These are phyloP conservation scores for Cutaneotrichosporon curvatum DNA, from an alignment of 1,284 basidiomycete species.

Conservation along the genomic window DNA sequence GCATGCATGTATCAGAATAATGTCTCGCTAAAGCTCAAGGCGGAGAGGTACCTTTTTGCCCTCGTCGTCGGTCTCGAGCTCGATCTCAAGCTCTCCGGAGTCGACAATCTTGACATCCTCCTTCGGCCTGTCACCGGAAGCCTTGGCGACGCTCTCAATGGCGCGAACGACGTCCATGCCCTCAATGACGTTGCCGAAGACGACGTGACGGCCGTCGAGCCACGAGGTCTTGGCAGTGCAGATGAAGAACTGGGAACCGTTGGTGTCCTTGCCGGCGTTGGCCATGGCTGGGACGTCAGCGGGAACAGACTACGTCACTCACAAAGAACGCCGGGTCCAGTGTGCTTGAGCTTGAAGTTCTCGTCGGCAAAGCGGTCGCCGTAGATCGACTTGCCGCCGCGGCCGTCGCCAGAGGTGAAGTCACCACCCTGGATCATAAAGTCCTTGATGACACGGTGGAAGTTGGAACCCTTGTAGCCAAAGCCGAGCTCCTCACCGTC, in stretches of 20 bases:
- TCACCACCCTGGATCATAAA: slow-evolving; percentile 69
- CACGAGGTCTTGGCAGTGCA: slow-evolving; percentile 72
- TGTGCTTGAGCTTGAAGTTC: slow-evolving; percentile 88
- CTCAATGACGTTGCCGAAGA: slow-evolving; percentile 83
- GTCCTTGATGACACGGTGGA: slow-evolving; percentile 65
- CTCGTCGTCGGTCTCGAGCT: slow-evolving; percentile 55
- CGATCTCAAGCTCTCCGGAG: slow-evolving; percentile 70
- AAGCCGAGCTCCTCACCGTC: slow-evolving; percentile 65
- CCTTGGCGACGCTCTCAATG: slow-evolving; percentile 66
- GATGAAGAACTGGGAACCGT: slow-evolving; percentile 53
- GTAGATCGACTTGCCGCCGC: slow-evolving; percentile 58
- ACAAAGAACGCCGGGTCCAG: slow-evolving; percentile 69
- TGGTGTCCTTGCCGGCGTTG: slow-evolving; percentile 58
- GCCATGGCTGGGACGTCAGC: slow-evolving; percentile 62
- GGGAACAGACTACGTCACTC: slow-evolving; percentile 5
- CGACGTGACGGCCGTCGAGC: slow-evolving; percentile 55
- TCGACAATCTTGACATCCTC: slow-evolving; percentile 67
- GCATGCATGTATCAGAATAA: slow-evolving; percentile 17
- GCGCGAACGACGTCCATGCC: slow-evolving; percentile 74
- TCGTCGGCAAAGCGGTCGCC: slow-evolving; percentile 57
- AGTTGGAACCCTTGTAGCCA: slow-evolving; percentile 63
- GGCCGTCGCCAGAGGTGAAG: slow-evolving; percentile 60
- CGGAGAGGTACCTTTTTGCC: slow-evolving; percentile 84
- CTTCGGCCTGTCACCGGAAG: slow-evolving; percentile 59
- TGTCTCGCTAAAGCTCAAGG: slow-evolving; percentile 66